A percentile compares a stretch with the other conserved stretches of the same genome.
Evolutionary conservation across 148 eudicot species (phyloP).

Genomic region (Fagopyrum esculentum): DNA sequence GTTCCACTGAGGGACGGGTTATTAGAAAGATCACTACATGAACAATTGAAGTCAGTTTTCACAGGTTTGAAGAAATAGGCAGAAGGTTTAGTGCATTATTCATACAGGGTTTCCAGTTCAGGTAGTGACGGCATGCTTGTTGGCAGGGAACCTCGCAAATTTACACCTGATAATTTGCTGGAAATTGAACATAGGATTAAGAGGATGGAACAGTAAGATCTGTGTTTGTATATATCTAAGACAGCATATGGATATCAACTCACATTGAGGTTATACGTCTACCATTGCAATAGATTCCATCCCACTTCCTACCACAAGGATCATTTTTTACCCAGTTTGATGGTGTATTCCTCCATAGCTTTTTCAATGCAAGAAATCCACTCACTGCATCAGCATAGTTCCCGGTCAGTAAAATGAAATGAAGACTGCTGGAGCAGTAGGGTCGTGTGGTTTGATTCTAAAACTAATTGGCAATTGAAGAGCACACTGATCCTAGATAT

Average conservation of each 20-base stretch:
- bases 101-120: constrained; percentile 9
- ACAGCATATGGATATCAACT: background rate
- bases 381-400: background rate
- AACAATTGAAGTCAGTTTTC: background rate
- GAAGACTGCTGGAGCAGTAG: background rate
- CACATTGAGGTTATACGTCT: constrained; percentile 1
- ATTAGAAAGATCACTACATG: constrained; percentile 2
- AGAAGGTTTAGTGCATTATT: background rate
- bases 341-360: constrained; percentile 2
- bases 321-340: constrained; percentile 8
- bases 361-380: constrained; percentile 5
- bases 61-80: background rate
- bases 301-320: constrained; percentile 9
- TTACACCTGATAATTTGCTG: constrained; percentile 2
- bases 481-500: too few species aligned
- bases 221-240: background rate
- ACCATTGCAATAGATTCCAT: background rate
- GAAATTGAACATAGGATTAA: background rate
- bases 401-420: background rate
- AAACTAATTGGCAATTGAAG: too few species aligned
- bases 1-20: constrained; percentile 23
- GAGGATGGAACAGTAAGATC: background rate
- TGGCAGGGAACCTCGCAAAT: background rate
- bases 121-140: background rate
- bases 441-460: too few species aligned